phyloP scores from a whole-genome alignment of 164 flowering plant species.

The Macadamia tetraphylla region DNA sequence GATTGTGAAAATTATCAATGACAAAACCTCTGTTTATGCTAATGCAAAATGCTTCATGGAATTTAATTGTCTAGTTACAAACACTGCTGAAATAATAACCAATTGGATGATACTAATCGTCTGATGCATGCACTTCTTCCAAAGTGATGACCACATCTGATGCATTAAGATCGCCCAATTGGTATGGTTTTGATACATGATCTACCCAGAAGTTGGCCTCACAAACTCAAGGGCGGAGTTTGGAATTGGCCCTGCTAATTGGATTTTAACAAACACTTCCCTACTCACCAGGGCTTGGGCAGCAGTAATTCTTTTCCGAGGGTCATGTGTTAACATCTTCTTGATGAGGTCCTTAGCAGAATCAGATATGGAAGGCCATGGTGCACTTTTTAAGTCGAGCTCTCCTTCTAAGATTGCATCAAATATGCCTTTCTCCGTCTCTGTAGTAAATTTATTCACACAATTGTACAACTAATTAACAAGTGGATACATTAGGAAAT shows the following conservation, averaged over 20 bases:
- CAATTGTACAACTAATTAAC: background rate
- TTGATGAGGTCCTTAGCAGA: slow-evolving; percentile 73
- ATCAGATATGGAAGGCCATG: slow-evolving; percentile 83
- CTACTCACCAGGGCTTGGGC: slow-evolving; percentile 72
- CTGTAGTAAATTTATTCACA: slow-evolving; percentile 30
- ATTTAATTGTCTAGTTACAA: background rate
- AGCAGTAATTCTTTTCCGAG: slow-evolving; percentile 72
- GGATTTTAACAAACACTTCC: background rate
- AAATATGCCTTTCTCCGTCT: slow-evolving; percentile 74
- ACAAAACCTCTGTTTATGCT: too few relatives aligned
- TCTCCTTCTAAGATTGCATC: slow-evolving; percentile 43
- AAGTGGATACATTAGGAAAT: background rate
- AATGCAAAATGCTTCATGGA: background rate
- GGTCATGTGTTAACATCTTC: slow-evolving; percentile 69
- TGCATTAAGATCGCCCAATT: background rate
- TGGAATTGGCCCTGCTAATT: background rate
- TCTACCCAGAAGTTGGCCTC: background rate
- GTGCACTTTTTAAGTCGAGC: slow-evolving; percentile 52
- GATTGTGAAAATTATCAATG: too few relatives aligned
- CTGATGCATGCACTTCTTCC: too few relatives aligned
- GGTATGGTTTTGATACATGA: background rate
- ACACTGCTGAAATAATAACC: background rate
- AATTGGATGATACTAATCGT: too few relatives aligned
- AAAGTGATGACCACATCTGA: too few relatives aligned
- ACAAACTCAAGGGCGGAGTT: too few relatives aligned